These are phyloP conservation scores for Colletotrichum eremochloae DNA, from an alignment of 2,329 filamentous ascomycete genomes.

Conservation along the genomic window DNA sequence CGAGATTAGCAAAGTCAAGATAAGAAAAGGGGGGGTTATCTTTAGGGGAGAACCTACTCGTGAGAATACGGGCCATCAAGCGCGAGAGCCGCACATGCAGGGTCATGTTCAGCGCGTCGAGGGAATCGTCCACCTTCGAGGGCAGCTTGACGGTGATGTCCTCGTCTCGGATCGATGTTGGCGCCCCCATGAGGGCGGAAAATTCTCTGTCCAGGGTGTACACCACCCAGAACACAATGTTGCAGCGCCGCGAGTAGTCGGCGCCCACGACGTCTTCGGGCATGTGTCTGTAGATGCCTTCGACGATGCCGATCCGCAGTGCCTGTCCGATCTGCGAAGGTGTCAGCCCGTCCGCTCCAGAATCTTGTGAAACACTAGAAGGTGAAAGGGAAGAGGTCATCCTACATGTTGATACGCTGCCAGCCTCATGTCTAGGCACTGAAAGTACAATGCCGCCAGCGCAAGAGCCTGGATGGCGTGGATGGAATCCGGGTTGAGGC, in stretches of 20 bases:
- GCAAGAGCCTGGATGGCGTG: conserved; percentile 52
- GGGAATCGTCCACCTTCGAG: conserved; percentile 33
- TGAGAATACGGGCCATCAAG: conserved; percentile 41
- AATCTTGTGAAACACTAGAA: background rate
- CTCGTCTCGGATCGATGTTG: conserved; percentile 41
- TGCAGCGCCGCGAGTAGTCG: conserved; percentile 41
- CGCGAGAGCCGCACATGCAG: conserved; percentile 41
- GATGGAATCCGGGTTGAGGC: conserved; percentile 49
- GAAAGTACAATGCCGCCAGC: conserved; percentile 54
- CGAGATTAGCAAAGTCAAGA: background rate
- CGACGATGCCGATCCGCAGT: conserved; percentile 50
- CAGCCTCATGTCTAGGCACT: conserved; percentile 56
- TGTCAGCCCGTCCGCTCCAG: conserved; percentile 30
- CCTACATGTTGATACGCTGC: conserved; percentile 56
- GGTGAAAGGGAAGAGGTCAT: conserved; percentile 37
- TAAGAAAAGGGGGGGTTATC: accelerated
- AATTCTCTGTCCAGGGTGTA: conserved; percentile 41
- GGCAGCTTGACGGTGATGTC: conserved; percentile 42
- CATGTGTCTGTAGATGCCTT: conserved; percentile 45
- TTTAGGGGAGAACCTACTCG: conserved; percentile 8
- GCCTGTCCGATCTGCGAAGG: conserved; percentile 50
- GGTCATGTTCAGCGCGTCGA: conserved; percentile 41
- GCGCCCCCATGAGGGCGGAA: conserved; percentile 40
- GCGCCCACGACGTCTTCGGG: conserved; percentile 38
- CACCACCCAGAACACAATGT: conserved; percentile 42